Conservation (phyloP, 1,284 basidiomycete genomes). For the Malassezia equina region DNA sequence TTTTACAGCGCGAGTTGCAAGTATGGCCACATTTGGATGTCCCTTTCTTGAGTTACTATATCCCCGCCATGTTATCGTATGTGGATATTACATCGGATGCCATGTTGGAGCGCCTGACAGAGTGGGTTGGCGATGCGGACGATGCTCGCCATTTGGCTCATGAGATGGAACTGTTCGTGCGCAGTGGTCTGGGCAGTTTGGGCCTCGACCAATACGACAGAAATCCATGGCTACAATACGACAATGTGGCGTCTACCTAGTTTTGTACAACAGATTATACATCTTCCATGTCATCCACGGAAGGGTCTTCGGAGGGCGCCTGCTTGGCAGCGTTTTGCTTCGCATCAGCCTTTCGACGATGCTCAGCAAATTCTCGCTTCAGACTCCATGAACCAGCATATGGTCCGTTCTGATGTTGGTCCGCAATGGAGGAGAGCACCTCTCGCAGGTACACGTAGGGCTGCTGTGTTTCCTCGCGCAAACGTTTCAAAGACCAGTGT, state of each 20-base stretch:
- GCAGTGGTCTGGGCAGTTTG: constrained; percentile 12
- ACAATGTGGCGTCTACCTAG: background rate
- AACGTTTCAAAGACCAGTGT: constrained; percentile 70
- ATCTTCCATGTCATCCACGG: constrained; percentile 7
- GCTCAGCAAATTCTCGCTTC: constrained; percentile 32
- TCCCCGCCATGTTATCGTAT: constrained; percentile 15
- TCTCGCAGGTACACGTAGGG: constrained; percentile 85
- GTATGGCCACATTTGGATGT: constrained; percentile 17
- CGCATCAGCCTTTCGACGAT: background rate
- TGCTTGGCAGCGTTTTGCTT: background rate
- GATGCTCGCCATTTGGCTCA: constrained; percentile 11
- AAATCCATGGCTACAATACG: constrained; percentile 18
- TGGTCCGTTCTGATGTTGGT: constrained; percentile 66
- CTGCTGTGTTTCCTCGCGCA: constrained; percentile 74
- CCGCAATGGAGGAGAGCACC: constrained; percentile 68
- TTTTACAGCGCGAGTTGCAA: constrained; percentile 15
- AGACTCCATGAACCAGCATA: constrained; percentile 51
- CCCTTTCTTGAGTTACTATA: constrained; percentile 13
- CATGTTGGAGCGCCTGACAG: constrained; percentile 7
- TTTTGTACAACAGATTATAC: constrained; percentile 3
- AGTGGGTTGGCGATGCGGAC: constrained; percentile 12
- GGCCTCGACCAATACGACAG: constrained; percentile 16
- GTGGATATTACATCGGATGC: constrained; percentile 11
- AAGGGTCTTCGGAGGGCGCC: background rate
- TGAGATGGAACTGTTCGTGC: constrained; percentile 17